These are phyloP conservation scores for Entomortierella chlamydospora DNA, from an alignment of 192 early-diverging fungal species.

Conservation along the genomic window DNA sequence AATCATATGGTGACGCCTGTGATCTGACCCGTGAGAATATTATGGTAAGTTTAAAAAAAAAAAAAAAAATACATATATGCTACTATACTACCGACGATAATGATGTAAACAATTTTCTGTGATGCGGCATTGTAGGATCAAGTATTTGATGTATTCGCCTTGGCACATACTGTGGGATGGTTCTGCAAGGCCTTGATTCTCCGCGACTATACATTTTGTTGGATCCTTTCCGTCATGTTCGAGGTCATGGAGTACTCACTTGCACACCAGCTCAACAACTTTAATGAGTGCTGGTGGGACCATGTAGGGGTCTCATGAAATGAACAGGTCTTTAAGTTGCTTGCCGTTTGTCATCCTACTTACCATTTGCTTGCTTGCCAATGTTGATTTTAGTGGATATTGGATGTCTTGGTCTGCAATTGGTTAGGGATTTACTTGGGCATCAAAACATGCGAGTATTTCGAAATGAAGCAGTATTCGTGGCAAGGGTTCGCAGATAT, in stretches of 20 bases:
- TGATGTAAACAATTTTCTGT: too few relatives aligned
- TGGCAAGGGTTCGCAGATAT: slow-evolving; percentile 94
- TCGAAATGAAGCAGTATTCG: slow-evolving; percentile 95
- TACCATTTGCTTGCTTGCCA: too few relatives aligned
- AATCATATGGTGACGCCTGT: slow-evolving; percentile 92
- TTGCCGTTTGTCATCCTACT: too few relatives aligned
- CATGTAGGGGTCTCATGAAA: slow-evolving; percentile 75
- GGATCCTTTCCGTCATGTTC: slow-evolving; percentile 95
- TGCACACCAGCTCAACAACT: slow-evolving; percentile 95
- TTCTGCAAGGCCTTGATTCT: slow-evolving; percentile 93
- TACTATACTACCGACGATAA: too few relatives aligned
- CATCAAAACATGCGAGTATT: slow-evolving; percentile 98
- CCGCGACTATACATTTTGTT: slow-evolving; percentile 95
- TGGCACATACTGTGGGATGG: slow-evolving; percentile 95
- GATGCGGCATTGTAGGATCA: slow-evolving; percentile 77
- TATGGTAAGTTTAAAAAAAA: slow-evolving; percentile 58
- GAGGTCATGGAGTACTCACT: slow-evolving; percentile 97
- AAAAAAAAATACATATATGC: slow-evolving; percentile 20
- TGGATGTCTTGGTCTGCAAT: slow-evolving; percentile 93
- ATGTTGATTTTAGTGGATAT: slow-evolving; percentile 90
- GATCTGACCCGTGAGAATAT: slow-evolving; percentile 81
- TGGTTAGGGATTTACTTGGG: slow-evolving; percentile 95
- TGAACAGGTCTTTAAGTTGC: too few relatives aligned
- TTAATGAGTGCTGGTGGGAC: slow-evolving; percentile 99
- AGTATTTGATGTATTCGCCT: slow-evolving; percentile 90